These are phyloP conservation scores for Rhynchosporium graminicola DNA, from an alignment of 2,329 filamentous ascomycete species.

Conservation along the genomic window DNA sequence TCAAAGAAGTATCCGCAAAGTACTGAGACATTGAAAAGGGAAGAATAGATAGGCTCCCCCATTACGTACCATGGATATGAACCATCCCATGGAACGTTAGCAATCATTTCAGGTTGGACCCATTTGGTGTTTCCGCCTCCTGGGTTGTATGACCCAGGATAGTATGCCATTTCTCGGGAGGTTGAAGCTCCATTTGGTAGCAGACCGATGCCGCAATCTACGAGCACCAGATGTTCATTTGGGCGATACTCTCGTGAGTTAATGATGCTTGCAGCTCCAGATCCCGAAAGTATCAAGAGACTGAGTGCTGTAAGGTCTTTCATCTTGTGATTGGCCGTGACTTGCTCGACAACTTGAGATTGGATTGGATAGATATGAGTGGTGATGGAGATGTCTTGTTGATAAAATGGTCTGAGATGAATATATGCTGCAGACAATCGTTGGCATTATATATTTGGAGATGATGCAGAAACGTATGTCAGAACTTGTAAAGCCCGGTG, in stretches of 20 bases:
- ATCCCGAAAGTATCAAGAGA: background rate
- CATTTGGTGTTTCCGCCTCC: background rate
- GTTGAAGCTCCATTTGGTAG: background rate
- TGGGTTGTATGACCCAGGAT: background rate
- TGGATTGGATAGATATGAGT: too few relatives aligned
- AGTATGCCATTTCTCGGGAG: slow-evolving; percentile 4
- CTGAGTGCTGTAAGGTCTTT: background rate
- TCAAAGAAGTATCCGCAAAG: too few relatives aligned
- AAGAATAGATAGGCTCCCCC: too few relatives aligned
- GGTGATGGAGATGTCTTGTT: background rate
- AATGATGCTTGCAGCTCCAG: background rate
- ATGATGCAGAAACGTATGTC: background rate
- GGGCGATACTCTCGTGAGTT: background rate
- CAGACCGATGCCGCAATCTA: background rate
- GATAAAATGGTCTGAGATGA: background rate
- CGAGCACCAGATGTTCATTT: background rate
- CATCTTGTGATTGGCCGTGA: background rate
- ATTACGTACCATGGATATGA: background rate
- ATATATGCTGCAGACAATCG: background rate
- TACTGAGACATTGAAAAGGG: too few relatives aligned
- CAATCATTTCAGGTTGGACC: background rate
- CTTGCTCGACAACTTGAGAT: too few relatives aligned
- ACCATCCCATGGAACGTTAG: background rate
- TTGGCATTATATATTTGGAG: background rate
- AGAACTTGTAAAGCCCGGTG: background rate